Conservation (phyloP, 2,329 filamentous ascomycete species). For the Cladosporium sp. region DNA sequence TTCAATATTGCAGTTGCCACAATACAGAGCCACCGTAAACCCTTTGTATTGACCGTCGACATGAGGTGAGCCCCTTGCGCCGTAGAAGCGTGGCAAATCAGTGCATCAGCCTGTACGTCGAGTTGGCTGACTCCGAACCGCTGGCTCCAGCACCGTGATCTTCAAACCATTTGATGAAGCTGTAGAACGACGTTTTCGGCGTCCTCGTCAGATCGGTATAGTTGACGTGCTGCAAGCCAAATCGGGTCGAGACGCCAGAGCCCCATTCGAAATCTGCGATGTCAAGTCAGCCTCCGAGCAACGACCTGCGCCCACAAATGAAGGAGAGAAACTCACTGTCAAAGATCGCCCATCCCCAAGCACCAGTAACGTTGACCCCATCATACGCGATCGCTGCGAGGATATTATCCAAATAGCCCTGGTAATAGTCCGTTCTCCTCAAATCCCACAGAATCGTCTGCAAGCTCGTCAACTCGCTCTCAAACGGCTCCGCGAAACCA, state of each 20-base stretch:
- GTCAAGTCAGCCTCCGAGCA: background rate
- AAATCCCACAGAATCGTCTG: slow-evolving; percentile 27
- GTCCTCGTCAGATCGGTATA: slow-evolving; percentile 30
- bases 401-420: slow-evolving; percentile 30
- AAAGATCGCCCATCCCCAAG: slow-evolving; percentile 31
- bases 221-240: slow-evolving; percentile 33
- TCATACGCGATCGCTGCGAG: slow-evolving; percentile 29
- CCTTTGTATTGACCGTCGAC: no score
- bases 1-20: no score
- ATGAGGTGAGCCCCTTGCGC: no score
- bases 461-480: slow-evolving; percentile 23
- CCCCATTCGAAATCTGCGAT: slow-evolving; percentile 27
- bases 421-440: slow-evolving; percentile 26
- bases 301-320: no score
- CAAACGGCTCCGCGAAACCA: slow-evolving; percentile 31
- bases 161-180: slow-evolving; percentile 32
- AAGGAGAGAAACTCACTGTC: slow-evolving; percentile 22
- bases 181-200: slow-evolving; percentile 36
- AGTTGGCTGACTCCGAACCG: background rate
- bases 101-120: slow-evolving; percentile 1
- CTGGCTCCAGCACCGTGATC: slow-evolving; percentile 12
- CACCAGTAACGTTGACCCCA: slow-evolving; percentile 30
- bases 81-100: background rate
- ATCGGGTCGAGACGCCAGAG: slow-evolving; percentile 25
- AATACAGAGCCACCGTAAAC: no score